Percentiles rank a stretch among this genome's conserved stretches.
phyloP scores from a whole-genome alignment of 805 yeast species.

The Sugiyamaella mastotermitis region DNA sequence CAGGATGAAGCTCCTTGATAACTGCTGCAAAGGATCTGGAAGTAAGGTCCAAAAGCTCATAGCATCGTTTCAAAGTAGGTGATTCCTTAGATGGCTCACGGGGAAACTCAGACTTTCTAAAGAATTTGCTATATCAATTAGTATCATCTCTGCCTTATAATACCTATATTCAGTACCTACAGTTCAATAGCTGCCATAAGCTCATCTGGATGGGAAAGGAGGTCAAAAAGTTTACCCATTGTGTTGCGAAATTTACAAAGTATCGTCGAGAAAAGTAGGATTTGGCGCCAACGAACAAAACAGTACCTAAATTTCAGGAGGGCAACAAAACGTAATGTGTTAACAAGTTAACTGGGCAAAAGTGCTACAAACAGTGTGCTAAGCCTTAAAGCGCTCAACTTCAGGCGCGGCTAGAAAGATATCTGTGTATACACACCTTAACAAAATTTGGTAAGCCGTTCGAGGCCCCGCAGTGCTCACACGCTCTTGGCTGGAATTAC shows the following conservation, averaged over 20 bases:
- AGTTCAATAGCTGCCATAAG: slow-evolving; percentile 61
- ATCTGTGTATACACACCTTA: too few relatives aligned
- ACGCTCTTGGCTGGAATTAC: too few relatives aligned
- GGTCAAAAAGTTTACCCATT: slow-evolving; percentile 58
- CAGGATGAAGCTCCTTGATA: slow-evolving; percentile 85
- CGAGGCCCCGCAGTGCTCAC: too few relatives aligned
- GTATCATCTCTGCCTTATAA: not conserved
- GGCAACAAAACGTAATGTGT: too few relatives aligned
- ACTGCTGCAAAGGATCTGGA: slow-evolving; percentile 95
- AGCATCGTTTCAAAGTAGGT: slow-evolving; percentile 55
- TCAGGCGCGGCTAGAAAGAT: too few relatives aligned
- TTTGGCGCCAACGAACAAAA: too few relatives aligned
- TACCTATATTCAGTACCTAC: slow-evolving; percentile 26
- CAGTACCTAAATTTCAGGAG: too few relatives aligned
- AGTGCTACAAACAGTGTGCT: too few relatives aligned
- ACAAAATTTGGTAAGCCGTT: too few relatives aligned
- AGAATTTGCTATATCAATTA: slow-evolving; percentile 33
- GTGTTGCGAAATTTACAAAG: not conserved
- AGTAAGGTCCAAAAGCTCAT: slow-evolving; percentile 56
- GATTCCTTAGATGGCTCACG: slow-evolving; percentile 37
- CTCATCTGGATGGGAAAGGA: slow-evolving; percentile 67
- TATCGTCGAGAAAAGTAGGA: not conserved
- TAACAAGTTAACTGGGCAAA: too few relatives aligned
- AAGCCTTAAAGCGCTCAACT: too few relatives aligned
- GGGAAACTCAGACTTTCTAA: slow-evolving; percentile 51